A percentile compares a stretch with the other conserved stretches of the same genome.
phyloP scores from a whole-genome alignment of 1,284 basidiomycete genomes.

The Pterulicium gracile region DNA sequence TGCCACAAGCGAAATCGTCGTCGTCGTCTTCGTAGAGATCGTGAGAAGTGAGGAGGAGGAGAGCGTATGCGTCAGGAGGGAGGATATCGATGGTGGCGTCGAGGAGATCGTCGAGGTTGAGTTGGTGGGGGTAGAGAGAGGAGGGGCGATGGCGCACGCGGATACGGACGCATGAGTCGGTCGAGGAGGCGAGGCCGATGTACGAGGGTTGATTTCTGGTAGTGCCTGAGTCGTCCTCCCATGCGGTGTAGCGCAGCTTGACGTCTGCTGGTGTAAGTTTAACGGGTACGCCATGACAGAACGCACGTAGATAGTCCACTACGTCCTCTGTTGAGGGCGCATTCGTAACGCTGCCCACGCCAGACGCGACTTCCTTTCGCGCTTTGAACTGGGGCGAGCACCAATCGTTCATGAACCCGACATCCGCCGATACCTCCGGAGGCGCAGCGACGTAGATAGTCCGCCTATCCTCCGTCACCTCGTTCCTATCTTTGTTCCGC shows the following conservation, averaged over 20 bases:
- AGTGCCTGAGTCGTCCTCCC: conserved; percentile 14
- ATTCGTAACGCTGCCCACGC: neutral
- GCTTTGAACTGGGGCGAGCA: conserved; percentile 5
- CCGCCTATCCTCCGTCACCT: conserved; percentile 15
- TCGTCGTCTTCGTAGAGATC: conserved; percentile 23
- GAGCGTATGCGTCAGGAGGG: conserved; percentile 22
- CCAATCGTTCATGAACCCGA: conserved; percentile 17
- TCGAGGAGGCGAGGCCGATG: conserved; percentile 18
- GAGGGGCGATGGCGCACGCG: conserved; percentile 18
- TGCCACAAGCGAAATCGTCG: conserved; percentile 23
- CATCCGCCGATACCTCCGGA: conserved; percentile 14
- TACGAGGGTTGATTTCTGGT: conserved; percentile 14
- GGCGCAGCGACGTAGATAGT: conserved; percentile 22
- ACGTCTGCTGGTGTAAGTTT: conserved; percentile 11
- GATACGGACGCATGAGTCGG: conserved; percentile 20
- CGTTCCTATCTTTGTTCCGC: conserved; percentile 19
- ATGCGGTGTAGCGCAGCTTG: conserved; percentile 15
- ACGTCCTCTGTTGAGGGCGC: conserved; percentile 13
- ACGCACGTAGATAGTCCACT: conserved; percentile 20
- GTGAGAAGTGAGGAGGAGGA: conserved; percentile 21
- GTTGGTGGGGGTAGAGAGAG: conserved; percentile 17
- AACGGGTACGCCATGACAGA: conserved; percentile 21
- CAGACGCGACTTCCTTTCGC: neutral
- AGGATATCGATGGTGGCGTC: conserved; percentile 22
- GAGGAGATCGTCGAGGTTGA: conserved; percentile 24